Percentiles rank a stretch among this genome's conserved stretches.
These are phyloP conservation scores for Didymosphaeria variabile DNA, from an alignment of 2,329 filamentous ascomycete genomes.

Conservation along the genomic window DNA sequence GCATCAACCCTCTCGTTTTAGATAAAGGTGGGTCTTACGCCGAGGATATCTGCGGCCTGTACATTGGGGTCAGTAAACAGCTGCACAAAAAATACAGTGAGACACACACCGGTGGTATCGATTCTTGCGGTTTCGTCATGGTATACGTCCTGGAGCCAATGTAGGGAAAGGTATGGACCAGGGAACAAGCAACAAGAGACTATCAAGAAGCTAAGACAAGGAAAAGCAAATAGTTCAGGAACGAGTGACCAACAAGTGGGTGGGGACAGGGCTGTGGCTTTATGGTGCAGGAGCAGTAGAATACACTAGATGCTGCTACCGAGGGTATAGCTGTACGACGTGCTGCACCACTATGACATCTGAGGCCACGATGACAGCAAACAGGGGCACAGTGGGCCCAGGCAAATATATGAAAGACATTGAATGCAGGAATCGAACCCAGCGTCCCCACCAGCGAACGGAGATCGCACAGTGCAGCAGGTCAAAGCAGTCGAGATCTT, in stretches of 20 bases:
- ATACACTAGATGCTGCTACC: constrained; percentile 10
- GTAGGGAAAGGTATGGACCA: constrained; percentile 9
- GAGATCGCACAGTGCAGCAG: constrained; percentile 25
- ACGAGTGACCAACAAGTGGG: constrained; percentile 12
- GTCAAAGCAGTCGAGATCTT: constrained; percentile 18
- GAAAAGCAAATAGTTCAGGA: constrained; percentile 17
- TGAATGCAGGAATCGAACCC: constrained; percentile 16
- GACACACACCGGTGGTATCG: constrained; percentile 44
- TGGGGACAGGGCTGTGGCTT: constrained; percentile 21
- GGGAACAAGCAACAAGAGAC: constrained; percentile 1
- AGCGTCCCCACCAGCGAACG: constrained; percentile 28
- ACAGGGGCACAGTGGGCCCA: constrained; percentile 17
- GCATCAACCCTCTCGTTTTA: constrained; percentile 16
- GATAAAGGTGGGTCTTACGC: constrained; percentile 36
- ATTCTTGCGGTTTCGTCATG: constrained; percentile 45
- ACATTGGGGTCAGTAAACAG: constrained; percentile 30
- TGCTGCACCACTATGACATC: constrained; percentile 20
- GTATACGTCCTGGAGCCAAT: not conserved
- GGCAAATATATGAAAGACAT: constrained; percentile 15
- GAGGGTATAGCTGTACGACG: constrained; percentile 8
- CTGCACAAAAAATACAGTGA: not conserved
- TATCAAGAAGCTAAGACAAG: constrained; percentile 16
- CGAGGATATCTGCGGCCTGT: constrained; percentile 51
- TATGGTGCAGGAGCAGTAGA: constrained; percentile 17
- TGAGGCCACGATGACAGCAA: constrained; percentile 19